phyloP scores from a whole-genome alignment of 371 early-diverging fungal species.

The Sporodiniella umbellata region DNA sequence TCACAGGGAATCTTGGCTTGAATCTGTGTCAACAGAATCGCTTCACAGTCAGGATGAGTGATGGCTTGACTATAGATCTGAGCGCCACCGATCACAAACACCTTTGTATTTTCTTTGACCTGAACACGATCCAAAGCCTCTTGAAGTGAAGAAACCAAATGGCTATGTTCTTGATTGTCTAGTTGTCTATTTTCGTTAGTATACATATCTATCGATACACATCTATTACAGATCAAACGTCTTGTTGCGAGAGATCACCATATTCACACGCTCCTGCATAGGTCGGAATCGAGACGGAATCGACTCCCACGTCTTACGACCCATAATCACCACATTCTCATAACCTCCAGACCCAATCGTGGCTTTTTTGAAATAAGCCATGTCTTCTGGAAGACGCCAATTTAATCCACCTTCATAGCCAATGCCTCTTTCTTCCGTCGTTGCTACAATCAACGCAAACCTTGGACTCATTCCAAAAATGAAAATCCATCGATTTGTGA shows the following conservation, averaged over 20 bases:
- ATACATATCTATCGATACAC: background rate
- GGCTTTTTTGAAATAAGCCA: conserved; percentile 78
- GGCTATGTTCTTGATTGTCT: conserved; percentile 21
- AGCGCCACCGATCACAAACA: conserved; percentile 68
- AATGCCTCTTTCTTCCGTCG: conserved; percentile 74
- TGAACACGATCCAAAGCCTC: conserved; percentile 42
- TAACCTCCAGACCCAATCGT: conserved; percentile 33
- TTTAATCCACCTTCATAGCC: conserved; percentile 71
- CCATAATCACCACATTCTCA: conserved; percentile 89
- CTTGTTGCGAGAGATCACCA: conserved; percentile 74
- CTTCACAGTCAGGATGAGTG: conserved; percentile 41
- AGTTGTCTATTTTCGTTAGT: conserved; percentile 13
- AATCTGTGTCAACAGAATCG: conserved; percentile 64
- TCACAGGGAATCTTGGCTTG: conserved; percentile 54
- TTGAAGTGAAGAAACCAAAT: conserved; percentile 47
- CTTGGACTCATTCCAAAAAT: conserved; percentile 10
- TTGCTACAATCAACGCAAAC: conserved; percentile 74
- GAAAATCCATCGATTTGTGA: background rate
- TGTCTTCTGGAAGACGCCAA: conserved; percentile 84
- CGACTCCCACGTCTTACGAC: conserved; percentile 86
- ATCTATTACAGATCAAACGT: conserved; percentile 44
- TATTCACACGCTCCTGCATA: conserved; percentile 70
- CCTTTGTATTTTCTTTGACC: conserved; percentile 17
- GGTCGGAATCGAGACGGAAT: conserved; percentile 79
- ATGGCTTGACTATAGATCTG: conserved; percentile 59